phyloP scores from a whole-genome alignment of 164 flowering plant species.

The Echeveria elegans region DNA sequence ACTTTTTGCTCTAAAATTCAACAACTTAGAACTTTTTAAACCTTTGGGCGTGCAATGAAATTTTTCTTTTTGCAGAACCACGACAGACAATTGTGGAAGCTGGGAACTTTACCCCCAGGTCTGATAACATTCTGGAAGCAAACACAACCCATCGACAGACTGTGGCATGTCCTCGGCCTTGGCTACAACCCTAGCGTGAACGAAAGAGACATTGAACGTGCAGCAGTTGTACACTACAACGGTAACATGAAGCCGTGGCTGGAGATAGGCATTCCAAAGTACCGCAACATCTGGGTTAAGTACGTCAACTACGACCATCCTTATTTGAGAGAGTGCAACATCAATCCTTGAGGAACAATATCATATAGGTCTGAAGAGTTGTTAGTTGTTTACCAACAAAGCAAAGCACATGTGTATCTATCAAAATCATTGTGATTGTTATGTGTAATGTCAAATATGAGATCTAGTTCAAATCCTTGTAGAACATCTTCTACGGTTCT shows the following conservation, averaged over 20 bases:
- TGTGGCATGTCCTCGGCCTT: conserved; percentile 3
- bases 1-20: neutral
- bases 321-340: conserved; percentile 5
- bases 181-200: conserved; percentile 3
- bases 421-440: neutral
- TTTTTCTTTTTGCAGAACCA: neutral
- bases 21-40: no score
- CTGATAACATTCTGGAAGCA: conserved; percentile 6
- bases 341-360: neutral
- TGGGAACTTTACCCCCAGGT: conserved; percentile 2
- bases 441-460: neutral
- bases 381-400: neutral
- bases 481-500: neutral
- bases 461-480: neutral
- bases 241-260: conserved; percentile 6
- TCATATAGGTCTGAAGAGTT: neutral
- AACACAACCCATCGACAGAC: conserved; percentile 4
- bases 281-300: conserved; percentile 3
- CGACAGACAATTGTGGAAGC: conserved; percentile 4
- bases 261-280: conserved; percentile 3
- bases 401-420: neutral
- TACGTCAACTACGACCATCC: neutral
- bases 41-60: no score
- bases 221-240: neutral
- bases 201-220: neutral